phyloP scores from a whole-genome alignment of 257 asterid genomes.

The Lithospermum erythrorhizon region DNA sequence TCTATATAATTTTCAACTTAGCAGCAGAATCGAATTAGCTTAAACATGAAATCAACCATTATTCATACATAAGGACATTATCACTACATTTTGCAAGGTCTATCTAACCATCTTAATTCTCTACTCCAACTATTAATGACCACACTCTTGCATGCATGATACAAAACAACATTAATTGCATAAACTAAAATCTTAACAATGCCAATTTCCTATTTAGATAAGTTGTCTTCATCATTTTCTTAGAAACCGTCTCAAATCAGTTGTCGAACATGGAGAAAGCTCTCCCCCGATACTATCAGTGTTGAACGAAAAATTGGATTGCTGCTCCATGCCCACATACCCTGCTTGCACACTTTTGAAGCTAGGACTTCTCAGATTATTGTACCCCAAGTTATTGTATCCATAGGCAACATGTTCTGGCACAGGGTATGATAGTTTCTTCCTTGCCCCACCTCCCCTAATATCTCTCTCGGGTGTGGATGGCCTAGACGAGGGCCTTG shows the following conservation, averaged over 20 bases:
- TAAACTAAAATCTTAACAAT: background rate
- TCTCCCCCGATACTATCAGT: conserved; percentile 82
- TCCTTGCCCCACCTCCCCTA: conserved; percentile 41
- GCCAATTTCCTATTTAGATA: background rate
- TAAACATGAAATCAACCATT: background rate
- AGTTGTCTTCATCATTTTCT: conserved; percentile 26
- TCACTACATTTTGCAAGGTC: background rate
- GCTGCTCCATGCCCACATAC: conserved; percentile 73
- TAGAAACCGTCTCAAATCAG: conserved; percentile 70
- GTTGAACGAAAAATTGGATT: conserved; percentile 49
- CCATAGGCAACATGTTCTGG: conserved; percentile 53
- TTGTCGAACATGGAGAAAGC: conserved; percentile 79
- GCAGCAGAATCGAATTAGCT: no score
- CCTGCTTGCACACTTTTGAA: conserved; percentile 83
- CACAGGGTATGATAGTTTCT: conserved; percentile 63
- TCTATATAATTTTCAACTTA: no score
- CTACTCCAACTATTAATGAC: no score
- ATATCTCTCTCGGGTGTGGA: conserved; percentile 72
- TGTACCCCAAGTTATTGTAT: conserved; percentile 24
- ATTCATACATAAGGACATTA: background rate
- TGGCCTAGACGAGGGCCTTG: conserved; percentile 75
- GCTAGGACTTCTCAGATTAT: conserved; percentile 64
- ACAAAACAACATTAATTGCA: background rate
- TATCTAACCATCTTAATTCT: background rate
- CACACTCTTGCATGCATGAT: background rate